phyloP scores from a whole-genome alignment of 2,329 filamentous ascomycete species.

The Curvularia eragrostidis region DNA sequence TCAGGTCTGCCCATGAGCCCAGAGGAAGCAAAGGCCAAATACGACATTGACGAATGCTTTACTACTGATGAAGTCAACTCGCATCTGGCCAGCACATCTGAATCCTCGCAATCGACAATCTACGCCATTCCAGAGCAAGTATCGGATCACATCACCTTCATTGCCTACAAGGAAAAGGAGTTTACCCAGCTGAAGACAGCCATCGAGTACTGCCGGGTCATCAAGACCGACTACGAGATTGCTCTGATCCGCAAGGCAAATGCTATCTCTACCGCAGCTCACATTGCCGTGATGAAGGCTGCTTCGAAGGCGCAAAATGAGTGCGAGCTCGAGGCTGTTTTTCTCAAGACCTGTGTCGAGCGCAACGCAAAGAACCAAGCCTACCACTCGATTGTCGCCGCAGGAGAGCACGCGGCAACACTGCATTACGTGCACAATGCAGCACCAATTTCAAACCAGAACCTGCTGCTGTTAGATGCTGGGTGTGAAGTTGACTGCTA shows the following conservation, averaged over 20 bases:
- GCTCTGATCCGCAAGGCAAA: slow-evolving; percentile 82
- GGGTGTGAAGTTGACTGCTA: slow-evolving; percentile 65
- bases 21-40: slow-evolving; percentile 76
- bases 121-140: slow-evolving; percentile 83
- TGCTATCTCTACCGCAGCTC: slow-evolving; percentile 77
- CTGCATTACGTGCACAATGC: slow-evolving; percentile 78
- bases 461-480: slow-evolving; percentile 83
- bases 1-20: slow-evolving; percentile 81
- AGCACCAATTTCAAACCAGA: slow-evolving; percentile 61
- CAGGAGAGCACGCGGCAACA: slow-evolving; percentile 79
- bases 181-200: slow-evolving; percentile 63
- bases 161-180: slow-evolving; percentile 72
- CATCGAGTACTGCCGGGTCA: slow-evolving; percentile 79
- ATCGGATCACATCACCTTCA: slow-evolving; percentile 73
- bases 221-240: slow-evolving; percentile 88
- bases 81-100: slow-evolving; percentile 65
- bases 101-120: slow-evolving; percentile 60
- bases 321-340: slow-evolving; percentile 80
- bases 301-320: slow-evolving; percentile 75
- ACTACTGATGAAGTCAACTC: slow-evolving; percentile 77
- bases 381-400: slow-evolving; percentile 85
- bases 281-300: slow-evolving; percentile 70
- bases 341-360: slow-evolving; percentile 77
- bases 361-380: slow-evolving; percentile 81
- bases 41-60: slow-evolving; percentile 71